These are phyloP conservation scores for Aspergillus nanangensis DNA, from an alignment of 495 filamentous ascomycete genomes.

Conservation along the genomic window DNA sequence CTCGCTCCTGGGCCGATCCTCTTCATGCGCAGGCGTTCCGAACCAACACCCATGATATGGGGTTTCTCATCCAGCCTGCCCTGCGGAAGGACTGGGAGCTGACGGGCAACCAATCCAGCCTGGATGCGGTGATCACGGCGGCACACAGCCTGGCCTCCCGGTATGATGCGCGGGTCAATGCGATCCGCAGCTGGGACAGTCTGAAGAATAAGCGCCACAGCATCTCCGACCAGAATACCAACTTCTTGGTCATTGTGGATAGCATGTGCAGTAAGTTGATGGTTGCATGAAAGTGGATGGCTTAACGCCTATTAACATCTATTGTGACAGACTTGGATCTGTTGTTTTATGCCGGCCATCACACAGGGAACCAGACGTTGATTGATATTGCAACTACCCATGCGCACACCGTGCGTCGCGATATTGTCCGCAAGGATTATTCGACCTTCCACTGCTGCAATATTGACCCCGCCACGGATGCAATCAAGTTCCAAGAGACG, in stretches of 20 bases:
- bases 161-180: constrained; percentile 25
- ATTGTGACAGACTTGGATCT: constrained; percentile 30
- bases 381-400: constrained; percentile 33
- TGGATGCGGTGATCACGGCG: constrained; percentile 24
- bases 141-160: constrained; percentile 30
- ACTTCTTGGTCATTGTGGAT: constrained; percentile 40
- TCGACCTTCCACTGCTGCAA: constrained; percentile 38
- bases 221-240: constrained; percentile 13
- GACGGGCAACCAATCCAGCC: constrained; percentile 19
- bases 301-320: too few relatives aligned
- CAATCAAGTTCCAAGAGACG: constrained; percentile 28
- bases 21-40: constrained; percentile 11
- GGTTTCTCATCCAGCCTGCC: constrained; percentile 32
- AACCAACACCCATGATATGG: constrained; percentile 37
- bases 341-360: constrained; percentile 36
- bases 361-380: constrained; percentile 18
- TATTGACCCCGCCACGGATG: constrained; percentile 27
- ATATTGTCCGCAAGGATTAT: constrained; percentile 25
- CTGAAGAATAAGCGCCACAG: constrained; percentile 2
- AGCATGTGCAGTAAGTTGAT: constrained; percentile 32
- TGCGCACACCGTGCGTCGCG: constrained; percentile 22
- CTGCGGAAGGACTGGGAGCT: constrained; percentile 23
- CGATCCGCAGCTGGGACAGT: constrained; percentile 38
- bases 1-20: not conserved
- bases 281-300: too few relatives aligned